phyloP scores from a whole-genome alignment of 2,329 filamentous ascomycete species.

The Neofusicoccum parvum region DNA sequence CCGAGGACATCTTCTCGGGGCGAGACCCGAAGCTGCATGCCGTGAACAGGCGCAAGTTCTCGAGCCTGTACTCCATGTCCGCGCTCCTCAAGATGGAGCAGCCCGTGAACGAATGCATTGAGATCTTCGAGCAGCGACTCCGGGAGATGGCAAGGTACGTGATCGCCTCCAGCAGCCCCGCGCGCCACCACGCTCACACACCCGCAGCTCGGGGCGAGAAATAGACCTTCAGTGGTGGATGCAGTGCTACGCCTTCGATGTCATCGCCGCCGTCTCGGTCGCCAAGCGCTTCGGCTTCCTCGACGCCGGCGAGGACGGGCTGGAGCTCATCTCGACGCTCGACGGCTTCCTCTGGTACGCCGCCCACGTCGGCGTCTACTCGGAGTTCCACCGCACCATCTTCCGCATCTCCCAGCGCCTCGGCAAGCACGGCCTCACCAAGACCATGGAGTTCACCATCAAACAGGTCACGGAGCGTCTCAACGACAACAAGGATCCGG shows the following conservation, averaged over 20 bases:
- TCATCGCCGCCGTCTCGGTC: slow-evolving; percentile 55
- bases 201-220: background rate
- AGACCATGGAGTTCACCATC: background rate
- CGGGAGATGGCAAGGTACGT: background rate
- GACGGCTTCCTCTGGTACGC: slow-evolving; percentile 41
- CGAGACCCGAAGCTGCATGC: background rate
- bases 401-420: slow-evolving; percentile 36
- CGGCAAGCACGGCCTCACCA: slow-evolving; percentile 27
- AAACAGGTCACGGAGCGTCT: background rate
- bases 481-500: background rate
- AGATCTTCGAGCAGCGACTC: background rate
- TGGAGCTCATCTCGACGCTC: slow-evolving; percentile 46
- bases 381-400: slow-evolving; percentile 41
- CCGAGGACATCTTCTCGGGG: background rate
- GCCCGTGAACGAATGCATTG: background rate
- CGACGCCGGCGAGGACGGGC: slow-evolving; percentile 49
- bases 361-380: slow-evolving; percentile 46
- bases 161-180: background rate
- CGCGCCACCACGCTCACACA: too few relatives aligned
- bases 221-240: slow-evolving; percentile 49
- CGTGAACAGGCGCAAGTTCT: background rate
- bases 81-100: background rate
- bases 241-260: slow-evolving; percentile 54
- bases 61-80: background rate
- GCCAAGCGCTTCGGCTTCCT: slow-evolving; percentile 44